These are phyloP conservation scores for Colletotrichum truncatum DNA, from an alignment of 2,329 filamentous ascomycete species.

Conservation along the genomic window DNA sequence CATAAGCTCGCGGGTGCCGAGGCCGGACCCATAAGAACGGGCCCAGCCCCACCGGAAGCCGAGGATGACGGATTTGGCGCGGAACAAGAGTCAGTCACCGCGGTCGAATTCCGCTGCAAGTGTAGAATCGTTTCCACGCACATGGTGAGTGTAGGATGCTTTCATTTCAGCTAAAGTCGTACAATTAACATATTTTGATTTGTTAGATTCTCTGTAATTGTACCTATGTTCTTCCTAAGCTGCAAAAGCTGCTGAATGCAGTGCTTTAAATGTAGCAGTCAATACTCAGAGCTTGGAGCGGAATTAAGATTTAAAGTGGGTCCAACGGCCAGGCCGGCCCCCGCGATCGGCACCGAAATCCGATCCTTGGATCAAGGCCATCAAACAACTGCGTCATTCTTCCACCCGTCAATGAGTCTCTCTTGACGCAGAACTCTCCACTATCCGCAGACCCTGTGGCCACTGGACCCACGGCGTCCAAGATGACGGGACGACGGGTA, in stretches of 20 bases:
- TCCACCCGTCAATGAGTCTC: neutral
- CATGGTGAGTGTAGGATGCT: too few species aligned
- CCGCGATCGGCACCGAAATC: slow-evolving; percentile 19
- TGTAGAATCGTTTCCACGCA: too few species aligned
- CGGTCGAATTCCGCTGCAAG: neutral
- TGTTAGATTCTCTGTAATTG: too few species aligned
- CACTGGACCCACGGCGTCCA: slow-evolving; percentile 6
- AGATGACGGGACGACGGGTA: neutral
- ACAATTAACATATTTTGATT: too few species aligned
- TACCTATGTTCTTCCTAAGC: too few species aligned
- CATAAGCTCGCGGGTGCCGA: slow-evolving; percentile 12
- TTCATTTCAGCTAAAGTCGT: too few species aligned
- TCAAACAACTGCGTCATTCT: slow-evolving; percentile 8
- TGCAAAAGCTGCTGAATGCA: too few species aligned
- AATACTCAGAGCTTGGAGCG: neutral
- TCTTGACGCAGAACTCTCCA: slow-evolving; percentile 7
- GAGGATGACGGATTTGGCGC: neutral
- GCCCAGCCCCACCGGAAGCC: neutral
- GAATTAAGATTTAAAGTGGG: neutral
- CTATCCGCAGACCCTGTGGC: neutral
- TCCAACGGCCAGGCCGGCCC: slow-evolving; percentile 7
- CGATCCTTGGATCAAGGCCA: neutral
- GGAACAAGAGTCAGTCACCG: neutral
- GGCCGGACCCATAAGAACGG: slow-evolving; percentile 8
- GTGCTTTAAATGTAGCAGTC: too few species aligned